Evolutionary conservation across 208 protist genomes (phyloP).

Genomic region (Trypanosoma boissoni): DNA sequence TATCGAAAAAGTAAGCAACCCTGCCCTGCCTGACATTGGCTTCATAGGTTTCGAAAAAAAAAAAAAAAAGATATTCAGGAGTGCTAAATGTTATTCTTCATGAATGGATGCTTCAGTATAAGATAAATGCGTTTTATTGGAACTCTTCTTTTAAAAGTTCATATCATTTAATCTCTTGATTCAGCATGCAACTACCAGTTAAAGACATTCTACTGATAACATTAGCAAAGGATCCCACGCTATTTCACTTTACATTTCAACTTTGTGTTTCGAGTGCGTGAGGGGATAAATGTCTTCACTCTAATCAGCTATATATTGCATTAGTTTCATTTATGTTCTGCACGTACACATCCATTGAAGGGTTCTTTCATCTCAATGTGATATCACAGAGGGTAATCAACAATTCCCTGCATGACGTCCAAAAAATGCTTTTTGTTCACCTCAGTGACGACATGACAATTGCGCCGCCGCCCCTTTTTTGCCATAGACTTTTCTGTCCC

Average conservation of each 20-base stretch:
- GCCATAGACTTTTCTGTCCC: conserved; percentile 84
- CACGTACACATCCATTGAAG: background rate
- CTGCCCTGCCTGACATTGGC: no score
- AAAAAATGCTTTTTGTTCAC: conserved; percentile 38
- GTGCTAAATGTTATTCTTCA: no score
- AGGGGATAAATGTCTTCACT: background rate
- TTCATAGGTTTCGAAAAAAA: no score
- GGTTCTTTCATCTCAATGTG: background rate
- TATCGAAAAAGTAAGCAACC: no score
- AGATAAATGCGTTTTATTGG: no score
- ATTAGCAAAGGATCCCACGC: background rate
- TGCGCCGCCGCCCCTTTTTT: conserved; percentile 76
- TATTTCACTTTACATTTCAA: no score
- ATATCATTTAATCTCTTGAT: background rate
- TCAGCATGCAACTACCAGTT: no score
- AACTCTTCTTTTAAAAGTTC: conserved; percentile 1
- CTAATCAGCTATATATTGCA: background rate
- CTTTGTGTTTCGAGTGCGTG: no score
- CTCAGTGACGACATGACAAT: conserved; percentile 60
- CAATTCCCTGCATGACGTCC: conserved; percentile 43
- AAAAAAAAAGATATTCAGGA: no score
- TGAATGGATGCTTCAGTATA: no score
- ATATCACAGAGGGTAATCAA: conserved; percentile 26
- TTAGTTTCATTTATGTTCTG: conserved; percentile 6
- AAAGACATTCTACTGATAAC: background rate